These are phyloP conservation scores for Lachnum nothofagi DNA, from an alignment of 2,329 filamentous ascomycete species.

Conservation along the genomic window DNA sequence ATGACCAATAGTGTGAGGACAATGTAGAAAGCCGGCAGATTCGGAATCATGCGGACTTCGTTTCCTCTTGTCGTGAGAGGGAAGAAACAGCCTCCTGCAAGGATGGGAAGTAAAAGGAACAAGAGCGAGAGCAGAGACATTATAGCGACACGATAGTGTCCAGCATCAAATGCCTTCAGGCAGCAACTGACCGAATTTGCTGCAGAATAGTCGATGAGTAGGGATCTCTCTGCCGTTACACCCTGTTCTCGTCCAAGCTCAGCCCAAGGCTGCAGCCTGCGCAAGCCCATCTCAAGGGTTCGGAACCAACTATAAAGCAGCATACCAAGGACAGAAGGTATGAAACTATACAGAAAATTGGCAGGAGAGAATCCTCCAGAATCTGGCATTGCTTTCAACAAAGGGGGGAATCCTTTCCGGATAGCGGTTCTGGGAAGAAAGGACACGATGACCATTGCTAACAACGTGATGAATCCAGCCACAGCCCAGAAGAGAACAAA, in stretches of 20 bases:
- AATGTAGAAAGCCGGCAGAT: conserved; percentile 67
- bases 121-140: conserved; percentile 55
- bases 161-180: conserved; percentile 49
- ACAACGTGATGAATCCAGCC: conserved; percentile 54
- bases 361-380: conserved; percentile 70
- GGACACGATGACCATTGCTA: conserved; percentile 70
- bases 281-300: conserved; percentile 59
- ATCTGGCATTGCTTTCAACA: conserved; percentile 56
- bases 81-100: conserved; percentile 69
- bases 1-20: conserved; percentile 67
- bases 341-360: conserved; percentile 80
- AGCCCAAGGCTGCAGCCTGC: conserved; percentile 65
- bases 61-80: conserved; percentile 54
- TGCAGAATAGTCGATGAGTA: conserved; percentile 67
- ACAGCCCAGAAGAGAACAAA: conserved; percentile 62
- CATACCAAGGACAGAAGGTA: conserved; percentile 64
- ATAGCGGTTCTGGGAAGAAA: conserved; percentile 68
- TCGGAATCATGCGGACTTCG: conserved; percentile 62
- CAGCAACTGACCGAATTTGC: conserved; percentile 56
- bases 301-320: conserved; percentile 63
- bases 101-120: conserved; percentile 59
- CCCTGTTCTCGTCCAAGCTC: conserved; percentile 55
- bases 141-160: conserved; percentile 61
- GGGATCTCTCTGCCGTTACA: conserved; percentile 54
- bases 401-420: conserved; percentile 65